Base-by-base conservation (phyloP, 169 alveolate species). In the Plasmodium ovale region DNA sequence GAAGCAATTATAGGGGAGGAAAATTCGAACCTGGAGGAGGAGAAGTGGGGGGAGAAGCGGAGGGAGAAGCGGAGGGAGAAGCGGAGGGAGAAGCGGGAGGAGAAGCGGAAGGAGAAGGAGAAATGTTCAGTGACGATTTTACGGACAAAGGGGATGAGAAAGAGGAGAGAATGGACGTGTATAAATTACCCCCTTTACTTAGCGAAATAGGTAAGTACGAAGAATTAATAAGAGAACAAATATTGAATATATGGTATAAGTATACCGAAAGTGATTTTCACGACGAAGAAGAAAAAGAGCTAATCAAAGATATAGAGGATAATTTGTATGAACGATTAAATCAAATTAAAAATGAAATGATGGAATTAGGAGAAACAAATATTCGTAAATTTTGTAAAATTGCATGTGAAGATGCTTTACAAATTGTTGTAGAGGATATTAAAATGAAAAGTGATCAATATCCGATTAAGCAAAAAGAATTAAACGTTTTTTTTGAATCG, bases 331-430 rank as follows among this genome's bases (percentile, higher is more conserved):
- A 85, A 51, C 51, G 91, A 60, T 49, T 85, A 60, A 87, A 85
- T 33, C 87, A 56, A 39, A 85, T 85, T 58, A 85, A 85, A 51
- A 53, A 68, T 29, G 91, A 85, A 58, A 85, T 85, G 91, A n/a
- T 85, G 1, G 77, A 68, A 21, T 69, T 85, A 44, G 91, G 91
- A 21, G 91, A 85, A 85, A 21, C 72, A 1, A 85, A 85, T 39
- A 85, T 85, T 69, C 42, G 60, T 0, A 85, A 85, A 59, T 85
- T 85, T 56, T 85, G 91, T 51, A 85, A 85, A 85, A 56, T 85
- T 54, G 91, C 91, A n/a, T 85, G 91, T 68, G 91, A 85, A 68
- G 91, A 85, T 67, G 85, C 91, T 16, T 69, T 85, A 59, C 91
- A 85, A 85, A 85, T 85, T 19, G 87, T 85, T 33, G 64, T 68